Evolutionary conservation across 495 filamentous ascomycete genomes (phyloP).

Genomic region (Penicillium malachiteum): DNA sequence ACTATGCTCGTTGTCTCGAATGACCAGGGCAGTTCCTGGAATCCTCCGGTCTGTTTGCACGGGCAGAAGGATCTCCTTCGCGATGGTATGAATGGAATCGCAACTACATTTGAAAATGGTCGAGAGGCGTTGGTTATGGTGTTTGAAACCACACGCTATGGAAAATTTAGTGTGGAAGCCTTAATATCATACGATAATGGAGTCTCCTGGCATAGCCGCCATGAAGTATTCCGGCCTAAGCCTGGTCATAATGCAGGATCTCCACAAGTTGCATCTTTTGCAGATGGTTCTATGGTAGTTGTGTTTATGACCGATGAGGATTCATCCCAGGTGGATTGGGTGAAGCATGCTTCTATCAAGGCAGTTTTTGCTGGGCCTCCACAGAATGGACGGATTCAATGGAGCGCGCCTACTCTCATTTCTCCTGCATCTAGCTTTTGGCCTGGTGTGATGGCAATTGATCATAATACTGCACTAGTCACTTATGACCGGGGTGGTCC

Average conservation of each 20-base stretch:
- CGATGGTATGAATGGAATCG: conserved; percentile 64
- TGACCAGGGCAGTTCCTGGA: conserved; percentile 57
- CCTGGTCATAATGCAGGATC: conserved; percentile 53
- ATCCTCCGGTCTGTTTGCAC: conserved; percentile 42
- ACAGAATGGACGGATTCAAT: conserved; percentile 35
- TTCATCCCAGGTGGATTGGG: conserved; percentile 32
- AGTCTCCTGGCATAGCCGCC: conserved; percentile 49
- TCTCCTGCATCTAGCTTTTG: conserved; percentile 39
- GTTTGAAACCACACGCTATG: conserved; percentile 54
- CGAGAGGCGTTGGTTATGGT: conserved; percentile 53
- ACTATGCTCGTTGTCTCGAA: conserved; percentile 55
- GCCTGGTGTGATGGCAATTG: conserved; percentile 43
- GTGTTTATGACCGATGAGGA: conserved; percentile 67
- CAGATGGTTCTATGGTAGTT: conserved; percentile 54
- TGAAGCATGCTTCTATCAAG: conserved; percentile 42
- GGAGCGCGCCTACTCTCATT: conserved; percentile 29
- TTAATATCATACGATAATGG: conserved; percentile 59
- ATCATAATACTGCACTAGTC: conserved; percentile 35
- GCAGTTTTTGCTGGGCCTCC: conserved; percentile 38
- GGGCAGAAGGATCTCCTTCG: conserved; percentile 43
- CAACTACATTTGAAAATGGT: conserved; percentile 39
- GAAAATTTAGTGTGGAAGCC: conserved; percentile 54
- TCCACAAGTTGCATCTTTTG: conserved; percentile 56
- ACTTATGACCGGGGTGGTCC: conserved; percentile 45
- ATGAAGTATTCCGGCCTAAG: conserved; percentile 48